phyloP scores from a whole-genome alignment of 139 green algal genomes.

The Chlamydomonas eustigma region DNA sequence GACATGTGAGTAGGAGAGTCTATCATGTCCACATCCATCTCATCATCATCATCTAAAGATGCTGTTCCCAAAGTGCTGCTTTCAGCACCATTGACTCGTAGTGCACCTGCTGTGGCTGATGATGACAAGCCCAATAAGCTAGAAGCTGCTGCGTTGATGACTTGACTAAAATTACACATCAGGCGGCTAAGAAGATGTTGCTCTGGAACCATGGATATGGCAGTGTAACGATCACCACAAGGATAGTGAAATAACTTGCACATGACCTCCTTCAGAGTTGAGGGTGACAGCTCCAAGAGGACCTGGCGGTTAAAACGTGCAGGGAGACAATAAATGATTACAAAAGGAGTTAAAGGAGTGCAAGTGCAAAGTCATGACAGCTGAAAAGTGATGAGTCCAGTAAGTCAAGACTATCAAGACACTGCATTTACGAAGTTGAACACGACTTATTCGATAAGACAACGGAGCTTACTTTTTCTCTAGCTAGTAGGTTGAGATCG shows the following conservation, averaged over 20 bases:
- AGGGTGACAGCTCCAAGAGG: background rate
- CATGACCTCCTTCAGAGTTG: conserved; percentile 37
- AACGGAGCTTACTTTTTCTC: conserved; percentile 32
- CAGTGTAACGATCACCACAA: conserved; percentile 41
- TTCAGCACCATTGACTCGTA: too few species aligned
- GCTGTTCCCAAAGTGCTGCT: too few species aligned
- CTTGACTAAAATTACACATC: too few species aligned
- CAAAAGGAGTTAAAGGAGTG: background rate
- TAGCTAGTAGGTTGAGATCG: conserved; percentile 25
- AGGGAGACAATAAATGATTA: background rate
- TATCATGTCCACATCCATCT: too few species aligned
- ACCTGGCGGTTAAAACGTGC: background rate
- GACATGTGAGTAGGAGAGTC: too few species aligned
- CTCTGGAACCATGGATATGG: conserved; percentile 49
- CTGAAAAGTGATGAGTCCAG: background rate
- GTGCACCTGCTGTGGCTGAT: too few species aligned
- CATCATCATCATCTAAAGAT: too few species aligned
- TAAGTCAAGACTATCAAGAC: background rate
- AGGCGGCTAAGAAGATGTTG: too few species aligned
- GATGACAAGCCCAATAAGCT: too few species aligned
- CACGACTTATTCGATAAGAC: conserved; percentile 10
- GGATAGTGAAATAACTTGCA: conserved; percentile 38
- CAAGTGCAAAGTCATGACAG: background rate
- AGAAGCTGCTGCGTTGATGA: too few species aligned
- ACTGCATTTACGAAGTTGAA: background rate